Evolutionary conservation across 2,329 filamentous ascomycete genomes (phyloP).

Genomic region (Aspergillus puulaauensis): DNA sequence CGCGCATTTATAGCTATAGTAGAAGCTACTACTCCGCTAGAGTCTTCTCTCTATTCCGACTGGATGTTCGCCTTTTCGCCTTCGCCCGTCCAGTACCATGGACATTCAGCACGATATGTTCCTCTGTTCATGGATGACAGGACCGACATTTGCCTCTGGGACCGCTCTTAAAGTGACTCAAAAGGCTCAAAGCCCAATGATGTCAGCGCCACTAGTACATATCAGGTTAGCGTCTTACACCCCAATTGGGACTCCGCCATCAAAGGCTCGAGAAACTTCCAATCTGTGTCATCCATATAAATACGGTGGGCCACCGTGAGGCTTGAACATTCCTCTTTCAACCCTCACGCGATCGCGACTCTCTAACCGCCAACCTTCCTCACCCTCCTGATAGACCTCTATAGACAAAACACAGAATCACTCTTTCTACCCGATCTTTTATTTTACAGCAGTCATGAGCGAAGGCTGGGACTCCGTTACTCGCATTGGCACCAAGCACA

Average conservation of each 20-base stretch:
- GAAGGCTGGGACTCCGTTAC: slow-evolving; percentile 81
- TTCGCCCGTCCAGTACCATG: not conserved
- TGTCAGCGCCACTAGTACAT: slow-evolving; percentile 21
- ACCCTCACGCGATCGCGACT: slow-evolving; percentile 30
- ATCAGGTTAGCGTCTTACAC: slow-evolving; percentile 24
- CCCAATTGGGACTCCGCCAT: slow-evolving; percentile 24
- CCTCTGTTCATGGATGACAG: not conserved
- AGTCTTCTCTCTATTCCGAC: not conserved
- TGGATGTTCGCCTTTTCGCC: not conserved
- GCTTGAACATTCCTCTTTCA: slow-evolving; percentile 21
- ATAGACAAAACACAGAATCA: not conserved
- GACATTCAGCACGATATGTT: not conserved
- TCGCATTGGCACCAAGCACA: slow-evolving; percentile 88
- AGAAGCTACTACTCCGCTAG: not conserved
- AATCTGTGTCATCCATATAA: slow-evolving; percentile 40
- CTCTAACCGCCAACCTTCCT: slow-evolving; percentile 16
- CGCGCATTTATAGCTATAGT: not conserved
- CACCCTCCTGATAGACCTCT: not conserved
- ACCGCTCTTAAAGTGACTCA: not conserved
- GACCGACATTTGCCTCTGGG: not conserved
- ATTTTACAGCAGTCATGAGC: slow-evolving; percentile 52
- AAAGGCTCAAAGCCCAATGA: slow-evolving; percentile 12
- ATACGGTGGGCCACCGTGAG: slow-evolving; percentile 25
- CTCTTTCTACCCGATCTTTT: not conserved
- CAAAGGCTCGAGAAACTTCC: slow-evolving; percentile 40